Percentiles rank a stretch among this genome's conserved stretches.
These are phyloP conservation scores for Leucosporidium yakuticum DNA, from an alignment of 768 basidiomycete species.

Conservation along the genomic window DNA sequence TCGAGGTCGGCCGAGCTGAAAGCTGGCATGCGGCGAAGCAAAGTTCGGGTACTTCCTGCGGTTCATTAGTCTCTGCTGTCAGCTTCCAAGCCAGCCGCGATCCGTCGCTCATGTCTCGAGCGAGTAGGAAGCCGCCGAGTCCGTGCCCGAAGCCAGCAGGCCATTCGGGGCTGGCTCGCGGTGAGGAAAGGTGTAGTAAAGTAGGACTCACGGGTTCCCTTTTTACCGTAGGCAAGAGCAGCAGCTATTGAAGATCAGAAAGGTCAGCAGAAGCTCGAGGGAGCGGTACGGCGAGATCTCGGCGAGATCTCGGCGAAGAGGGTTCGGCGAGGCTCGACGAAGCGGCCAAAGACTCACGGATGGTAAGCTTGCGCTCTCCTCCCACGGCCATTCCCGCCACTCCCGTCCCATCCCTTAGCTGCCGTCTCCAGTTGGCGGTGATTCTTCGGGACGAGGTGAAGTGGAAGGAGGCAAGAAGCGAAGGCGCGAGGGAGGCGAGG, in stretches of 20 bases:
- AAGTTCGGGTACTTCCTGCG: no score
- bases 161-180: slow-evolving; percentile 50
- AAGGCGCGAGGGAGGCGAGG: no score
- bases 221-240: slow-evolving; percentile 54
- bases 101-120: background rate
- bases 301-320: no score
- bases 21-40: no score
- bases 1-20: no score
- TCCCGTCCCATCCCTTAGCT: slow-evolving; percentile 71
- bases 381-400: slow-evolving; percentile 81
- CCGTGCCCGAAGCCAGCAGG: background rate
- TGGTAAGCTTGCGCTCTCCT: slow-evolving; percentile 73
- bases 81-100: no score
- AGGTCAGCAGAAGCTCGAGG: background rate
- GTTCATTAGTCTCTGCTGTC: no score
- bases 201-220: slow-evolving; percentile 53
- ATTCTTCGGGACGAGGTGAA: no score
- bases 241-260: slow-evolving; percentile 39
- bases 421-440: no score
- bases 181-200: no score
- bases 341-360: slow-evolving; percentile 63
- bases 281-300: background rate
- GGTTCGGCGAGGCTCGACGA: no score
- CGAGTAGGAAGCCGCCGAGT: slow-evolving; percentile 28
- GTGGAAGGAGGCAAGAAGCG: no score